Evolutionary conservation across 164 flowering plant genomes (phyloP).

Genomic region (Brasenia schreberi): DNA sequence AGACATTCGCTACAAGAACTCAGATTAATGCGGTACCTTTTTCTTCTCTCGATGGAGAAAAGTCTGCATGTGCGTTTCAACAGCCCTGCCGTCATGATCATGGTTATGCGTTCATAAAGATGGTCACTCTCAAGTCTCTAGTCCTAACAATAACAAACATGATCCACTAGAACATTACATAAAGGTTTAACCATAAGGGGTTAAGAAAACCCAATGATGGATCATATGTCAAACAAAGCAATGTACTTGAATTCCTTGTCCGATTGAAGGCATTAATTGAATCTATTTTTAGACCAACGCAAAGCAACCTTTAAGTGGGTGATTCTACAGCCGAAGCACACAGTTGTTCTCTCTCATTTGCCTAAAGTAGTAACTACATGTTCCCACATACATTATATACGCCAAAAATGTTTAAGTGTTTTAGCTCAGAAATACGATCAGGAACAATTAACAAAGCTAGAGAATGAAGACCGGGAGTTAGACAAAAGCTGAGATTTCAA

Average conservation of each 20-base stretch:
- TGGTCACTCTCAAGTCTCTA: too few species aligned
- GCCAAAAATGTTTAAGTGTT: neutral
- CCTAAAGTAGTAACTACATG: neutral
- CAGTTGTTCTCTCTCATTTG: neutral
- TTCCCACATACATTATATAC: neutral
- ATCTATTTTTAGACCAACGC: too few species aligned
- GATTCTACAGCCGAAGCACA: too few species aligned
- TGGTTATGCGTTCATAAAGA: neutral
- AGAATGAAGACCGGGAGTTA: neutral
- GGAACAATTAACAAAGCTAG: neutral
- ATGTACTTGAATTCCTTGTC: too few species aligned
- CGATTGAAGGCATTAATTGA: too few species aligned
- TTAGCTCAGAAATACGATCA: neutral
- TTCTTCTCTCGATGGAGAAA: slow-evolving; percentile 83
- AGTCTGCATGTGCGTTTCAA: slow-evolving; percentile 76
- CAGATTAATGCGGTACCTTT: slow-evolving; percentile 49
- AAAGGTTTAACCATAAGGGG: neutral
- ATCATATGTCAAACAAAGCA: too few species aligned
- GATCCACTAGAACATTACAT: neutral
- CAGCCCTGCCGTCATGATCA: slow-evolving; percentile 35
- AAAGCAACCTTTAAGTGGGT: too few species aligned
- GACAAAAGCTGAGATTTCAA: neutral
- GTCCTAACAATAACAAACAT: slow-evolving; percentile 8
- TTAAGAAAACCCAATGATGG: too few species aligned
- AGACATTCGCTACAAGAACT: neutral